Evolutionary conservation across 345 rosid genomes (phyloP).

Genomic region (Clausena lansium): DNA sequence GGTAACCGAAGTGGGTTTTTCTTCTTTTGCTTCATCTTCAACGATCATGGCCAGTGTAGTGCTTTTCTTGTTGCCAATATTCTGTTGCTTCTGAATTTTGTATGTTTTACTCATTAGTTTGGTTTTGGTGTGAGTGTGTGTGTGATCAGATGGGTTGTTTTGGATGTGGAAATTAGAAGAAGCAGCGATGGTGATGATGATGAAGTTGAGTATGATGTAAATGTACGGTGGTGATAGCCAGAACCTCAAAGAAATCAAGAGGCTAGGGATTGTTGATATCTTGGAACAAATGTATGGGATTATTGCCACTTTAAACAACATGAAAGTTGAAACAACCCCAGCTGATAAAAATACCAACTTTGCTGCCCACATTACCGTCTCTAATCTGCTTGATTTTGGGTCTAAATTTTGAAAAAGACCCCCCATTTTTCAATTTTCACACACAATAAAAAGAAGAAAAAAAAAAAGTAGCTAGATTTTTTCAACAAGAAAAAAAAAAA

Average conservation of each 20-base stretch:
- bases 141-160: not conserved
- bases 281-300: constrained; percentile 31
- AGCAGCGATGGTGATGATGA: constrained; percentile 46
- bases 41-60: not conserved
- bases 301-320: constrained; percentile 36
- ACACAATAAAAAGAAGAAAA: not conserved
- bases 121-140: not conserved
- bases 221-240: constrained; percentile 49
- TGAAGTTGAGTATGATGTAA: constrained; percentile 44
- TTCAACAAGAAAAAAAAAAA: not conserved
- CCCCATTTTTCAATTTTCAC: constrained; percentile 20
- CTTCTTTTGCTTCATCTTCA: not conserved
- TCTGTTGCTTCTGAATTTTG: not conserved
- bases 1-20: not conserved
- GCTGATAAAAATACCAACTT: constrained; percentile 29
- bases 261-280: constrained; percentile 21
- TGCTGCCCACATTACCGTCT: constrained; percentile 25
- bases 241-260: constrained; percentile 29
- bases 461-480: not conserved
- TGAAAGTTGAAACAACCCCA: constrained; percentile 34
- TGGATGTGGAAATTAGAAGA: constrained; percentile 29
- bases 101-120: not conserved
- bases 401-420: constrained; percentile 13
- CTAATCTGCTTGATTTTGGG: constrained; percentile 14
- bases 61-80: no score